Evolutionary conservation across 352 stramenopile genomes (phyloP).

Genomic region (Saprolegnia diclina): DNA sequence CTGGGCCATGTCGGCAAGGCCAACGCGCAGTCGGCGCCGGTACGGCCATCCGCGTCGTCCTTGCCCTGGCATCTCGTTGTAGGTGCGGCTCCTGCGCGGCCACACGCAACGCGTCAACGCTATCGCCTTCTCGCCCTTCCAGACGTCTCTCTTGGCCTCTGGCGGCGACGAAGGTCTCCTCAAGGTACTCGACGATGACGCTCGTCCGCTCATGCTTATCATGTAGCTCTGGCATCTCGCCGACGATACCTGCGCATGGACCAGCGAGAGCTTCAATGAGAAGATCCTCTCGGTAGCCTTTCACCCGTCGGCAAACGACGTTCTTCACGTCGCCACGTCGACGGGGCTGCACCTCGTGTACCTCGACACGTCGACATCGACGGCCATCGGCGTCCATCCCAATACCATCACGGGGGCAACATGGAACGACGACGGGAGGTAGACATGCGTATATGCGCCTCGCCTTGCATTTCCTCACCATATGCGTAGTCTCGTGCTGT

Average conservation of each 20-base stretch:
- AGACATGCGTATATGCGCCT: not conserved
- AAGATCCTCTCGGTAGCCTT: constrained; percentile 37
- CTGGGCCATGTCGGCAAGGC: constrained; percentile 42
- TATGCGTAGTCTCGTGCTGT: constrained; percentile 31
- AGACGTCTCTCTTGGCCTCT: constrained; percentile 43
- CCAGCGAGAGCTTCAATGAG: constrained; percentile 22
- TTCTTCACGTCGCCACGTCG: constrained; percentile 44
- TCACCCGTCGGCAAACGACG: constrained; percentile 46
- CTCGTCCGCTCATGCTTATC: not conserved
- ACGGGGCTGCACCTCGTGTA: constrained; percentile 45
- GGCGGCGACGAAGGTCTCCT: constrained; percentile 48
- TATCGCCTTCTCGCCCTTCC: constrained; percentile 56
- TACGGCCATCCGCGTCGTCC: not conserved
- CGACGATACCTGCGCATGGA: constrained; percentile 26
- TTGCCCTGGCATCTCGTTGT: not conserved
- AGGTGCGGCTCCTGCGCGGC: constrained; percentile 54
- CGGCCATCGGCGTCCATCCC: constrained; percentile 26
- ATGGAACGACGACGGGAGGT: constrained; percentile 73
- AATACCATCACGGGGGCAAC: constrained; percentile 33
- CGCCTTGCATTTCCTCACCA: not conserved
- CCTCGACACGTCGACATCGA: constrained; percentile 29
- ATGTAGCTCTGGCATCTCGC: constrained; percentile 51
- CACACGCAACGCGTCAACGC: constrained; percentile 57
- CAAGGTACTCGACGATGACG: no score
- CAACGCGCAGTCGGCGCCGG: constrained; percentile 6